phyloP scores from a whole-genome alignment of 495 filamentous ascomycete species.

The Astrothelium subdiscretum region DNA sequence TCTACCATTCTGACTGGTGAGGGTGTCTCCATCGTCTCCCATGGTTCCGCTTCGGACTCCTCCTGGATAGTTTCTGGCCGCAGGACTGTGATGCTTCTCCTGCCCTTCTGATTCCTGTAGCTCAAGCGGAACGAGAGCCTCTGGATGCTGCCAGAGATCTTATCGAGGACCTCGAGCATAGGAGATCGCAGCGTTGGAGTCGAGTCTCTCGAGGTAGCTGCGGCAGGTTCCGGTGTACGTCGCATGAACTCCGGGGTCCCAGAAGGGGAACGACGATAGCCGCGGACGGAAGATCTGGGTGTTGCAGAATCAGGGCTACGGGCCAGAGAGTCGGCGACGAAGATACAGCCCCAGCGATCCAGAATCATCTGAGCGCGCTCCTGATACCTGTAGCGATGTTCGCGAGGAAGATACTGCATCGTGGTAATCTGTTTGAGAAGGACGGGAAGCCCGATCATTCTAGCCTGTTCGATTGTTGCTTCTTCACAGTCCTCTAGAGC shows the following conservation, averaged over 20 bases:
- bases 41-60: constrained; percentile 19
- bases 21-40: background rate
- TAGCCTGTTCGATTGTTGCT: no score
- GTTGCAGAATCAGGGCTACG: no score
- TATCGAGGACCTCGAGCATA: background rate
- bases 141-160: background rate
- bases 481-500: no score
- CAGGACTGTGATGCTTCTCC: background rate
- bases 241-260: background rate
- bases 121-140: background rate
- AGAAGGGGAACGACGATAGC: background rate
- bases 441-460: no score
- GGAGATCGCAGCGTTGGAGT: background rate
- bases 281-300: background rate
- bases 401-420: no score
- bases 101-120: background rate
- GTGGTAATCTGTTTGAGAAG: no score
- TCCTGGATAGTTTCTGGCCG: background rate
- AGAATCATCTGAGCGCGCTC: no score
- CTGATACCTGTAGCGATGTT: no score
- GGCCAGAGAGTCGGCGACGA: no score
- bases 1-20: no score
- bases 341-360: no score
- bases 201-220: background rate
- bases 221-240: background rate